Conservation (phyloP, 495 filamentous ascomycete species). For the Penicillium psychrofluorescens region DNA sequence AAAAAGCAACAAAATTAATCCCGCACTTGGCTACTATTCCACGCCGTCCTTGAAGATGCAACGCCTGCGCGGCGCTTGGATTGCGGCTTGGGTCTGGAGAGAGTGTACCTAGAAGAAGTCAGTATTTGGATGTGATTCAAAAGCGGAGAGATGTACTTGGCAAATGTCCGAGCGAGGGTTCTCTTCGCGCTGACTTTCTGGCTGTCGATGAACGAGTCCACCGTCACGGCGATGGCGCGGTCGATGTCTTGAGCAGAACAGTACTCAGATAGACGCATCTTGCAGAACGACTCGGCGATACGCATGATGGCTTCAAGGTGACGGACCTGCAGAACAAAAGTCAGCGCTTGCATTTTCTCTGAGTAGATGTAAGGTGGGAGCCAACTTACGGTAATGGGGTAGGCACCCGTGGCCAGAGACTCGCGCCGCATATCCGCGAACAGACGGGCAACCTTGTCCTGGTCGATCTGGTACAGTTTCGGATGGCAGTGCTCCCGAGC, state of each 20-base stretch:
- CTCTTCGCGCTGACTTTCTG: conserved; percentile 99
- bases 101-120: conserved; percentile 33
- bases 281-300: conserved; percentile 85
- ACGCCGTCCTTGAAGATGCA: not conserved
- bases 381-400: conserved; percentile 86
- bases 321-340: conserved; percentile 60
- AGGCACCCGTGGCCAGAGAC: conserved; percentile 85
- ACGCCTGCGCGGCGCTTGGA: conserved; percentile 40
- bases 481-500: conserved; percentile 84
- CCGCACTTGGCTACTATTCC: not conserved
- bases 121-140: conserved; percentile 3
- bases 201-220: conserved; percentile 90
- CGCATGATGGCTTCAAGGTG: conserved; percentile 97
- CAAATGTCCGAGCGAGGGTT: conserved; percentile 90
- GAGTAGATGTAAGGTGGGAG: not conserved
- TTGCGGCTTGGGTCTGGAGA: conserved; percentile 38
- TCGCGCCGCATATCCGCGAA: conserved; percentile 97
- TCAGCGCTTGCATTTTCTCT: conserved; percentile 1
- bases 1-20: conserved; percentile 1
- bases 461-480: conserved; percentile 96
- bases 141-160: conserved; percentile 59
- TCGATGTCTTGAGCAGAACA: conserved; percentile 87
- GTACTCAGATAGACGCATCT: conserved; percentile 93
- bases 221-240: conserved; percentile 92
- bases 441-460: conserved; percentile 89